These are phyloP conservation scores for Fusarium agapanthi DNA, from an alignment of 2,329 filamentous ascomycete species.

Conservation along the genomic window DNA sequence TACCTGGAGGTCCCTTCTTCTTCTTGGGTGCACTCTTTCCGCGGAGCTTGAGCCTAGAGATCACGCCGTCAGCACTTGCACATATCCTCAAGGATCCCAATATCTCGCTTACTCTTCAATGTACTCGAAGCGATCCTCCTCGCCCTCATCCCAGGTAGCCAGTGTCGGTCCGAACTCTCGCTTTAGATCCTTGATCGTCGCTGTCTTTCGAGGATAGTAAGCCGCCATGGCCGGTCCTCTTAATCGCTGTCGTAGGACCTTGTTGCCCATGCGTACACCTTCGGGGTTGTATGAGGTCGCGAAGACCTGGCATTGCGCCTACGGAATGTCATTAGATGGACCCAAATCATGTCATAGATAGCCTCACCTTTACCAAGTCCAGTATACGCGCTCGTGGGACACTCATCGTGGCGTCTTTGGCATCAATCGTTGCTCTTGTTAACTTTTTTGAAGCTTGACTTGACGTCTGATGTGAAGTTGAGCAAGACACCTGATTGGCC, in stretches of 20 bases:
- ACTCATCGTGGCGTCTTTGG: conserved; percentile 61
- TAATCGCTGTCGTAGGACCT: conserved; percentile 87
- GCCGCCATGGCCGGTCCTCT: conserved; percentile 82
- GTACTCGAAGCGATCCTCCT: conserved; percentile 82
- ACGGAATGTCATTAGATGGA: conserved; percentile 35
- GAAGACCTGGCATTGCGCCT: conserved; percentile 94
- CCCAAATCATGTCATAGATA: not conserved
- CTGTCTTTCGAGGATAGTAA: conserved; percentile 85
- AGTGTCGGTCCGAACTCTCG: conserved; percentile 73
- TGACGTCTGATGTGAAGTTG: conserved; percentile 39
- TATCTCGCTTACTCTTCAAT: conserved; percentile 66
- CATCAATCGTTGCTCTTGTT: conserved; percentile 27
- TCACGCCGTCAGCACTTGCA: conserved; percentile 42
- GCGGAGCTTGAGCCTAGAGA: conserved; percentile 72
- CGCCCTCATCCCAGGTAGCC: conserved; percentile 75
- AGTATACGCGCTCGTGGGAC: conserved; percentile 69
- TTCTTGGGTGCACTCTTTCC: conserved; percentile 92
- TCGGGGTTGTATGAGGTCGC: conserved; percentile 90
- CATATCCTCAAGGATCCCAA: not conserved
- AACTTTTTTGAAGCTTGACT: conserved; percentile 44
- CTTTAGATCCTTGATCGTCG: conserved; percentile 77
- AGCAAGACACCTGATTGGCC: conserved; percentile 35
- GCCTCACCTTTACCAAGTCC: conserved; percentile 79
- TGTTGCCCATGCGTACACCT: conserved; percentile 84
- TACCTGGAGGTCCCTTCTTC: conserved; percentile 69